Conservation (phyloP, 495 filamentous ascomycete genomes). For the Hypomontagnella submonticulosa region DNA sequence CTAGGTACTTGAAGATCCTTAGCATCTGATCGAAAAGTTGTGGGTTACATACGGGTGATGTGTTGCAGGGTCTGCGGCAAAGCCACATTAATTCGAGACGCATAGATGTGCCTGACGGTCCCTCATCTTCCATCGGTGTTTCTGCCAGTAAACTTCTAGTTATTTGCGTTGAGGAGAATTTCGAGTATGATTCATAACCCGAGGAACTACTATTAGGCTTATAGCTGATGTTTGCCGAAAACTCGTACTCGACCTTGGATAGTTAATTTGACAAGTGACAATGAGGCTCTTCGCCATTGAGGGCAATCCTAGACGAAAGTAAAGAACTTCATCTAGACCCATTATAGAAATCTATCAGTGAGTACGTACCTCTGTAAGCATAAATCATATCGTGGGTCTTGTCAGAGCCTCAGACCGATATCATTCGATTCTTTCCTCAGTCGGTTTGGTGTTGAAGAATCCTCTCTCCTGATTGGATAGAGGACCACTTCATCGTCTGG, state of each 20-base stretch:
- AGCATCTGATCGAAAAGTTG: constrained; percentile 38
- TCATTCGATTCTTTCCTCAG: constrained; percentile 39
- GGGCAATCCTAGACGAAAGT: constrained; percentile 4
- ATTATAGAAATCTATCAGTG: constrained; percentile 19
- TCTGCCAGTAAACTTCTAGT: background rate
- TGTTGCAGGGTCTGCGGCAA: constrained; percentile 40
- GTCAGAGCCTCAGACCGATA: constrained; percentile 44
- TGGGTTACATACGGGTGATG: constrained; percentile 45
- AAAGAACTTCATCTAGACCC: constrained; percentile 4
- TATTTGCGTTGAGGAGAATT: no score
- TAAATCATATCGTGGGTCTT: constrained; percentile 21
- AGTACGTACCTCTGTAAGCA: background rate
- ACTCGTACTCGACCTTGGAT: background rate
- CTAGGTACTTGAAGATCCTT: constrained; percentile 32
- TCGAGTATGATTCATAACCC: no score
- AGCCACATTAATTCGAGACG: constrained; percentile 36
- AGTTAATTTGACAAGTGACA: background rate
- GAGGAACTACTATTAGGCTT: background rate
- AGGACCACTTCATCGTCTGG: constrained; percentile 12
- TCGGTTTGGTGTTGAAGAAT: constrained; percentile 34
- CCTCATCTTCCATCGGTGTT: constrained; percentile 8
- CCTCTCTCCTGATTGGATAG: constrained; percentile 33
- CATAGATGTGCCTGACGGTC: constrained; percentile 25
- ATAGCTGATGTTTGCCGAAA: background rate
- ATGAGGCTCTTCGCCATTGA: constrained; percentile 18